Percentiles rank a stretch among this genome's conserved stretches.
These are phyloP conservation scores for Stereocaulon alpinum DNA, from an alignment of 495 filamentous ascomycete genomes.

Conservation along the genomic window DNA sequence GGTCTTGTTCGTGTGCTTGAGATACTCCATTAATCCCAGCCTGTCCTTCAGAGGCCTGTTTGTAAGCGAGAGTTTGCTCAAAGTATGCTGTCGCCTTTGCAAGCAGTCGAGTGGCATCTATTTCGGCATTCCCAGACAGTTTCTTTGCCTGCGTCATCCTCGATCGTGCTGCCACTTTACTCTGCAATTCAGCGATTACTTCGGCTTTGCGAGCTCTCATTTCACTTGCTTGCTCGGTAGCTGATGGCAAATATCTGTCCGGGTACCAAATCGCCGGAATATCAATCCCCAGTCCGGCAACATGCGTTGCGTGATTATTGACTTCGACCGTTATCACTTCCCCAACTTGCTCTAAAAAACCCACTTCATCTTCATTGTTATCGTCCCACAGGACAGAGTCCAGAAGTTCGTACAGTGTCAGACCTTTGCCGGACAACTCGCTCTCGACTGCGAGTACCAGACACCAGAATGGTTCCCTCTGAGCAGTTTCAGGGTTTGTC, in stretches of 20 bases:
- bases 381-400: conserved; percentile 57
- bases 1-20: background rate
- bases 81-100: conserved; percentile 11
- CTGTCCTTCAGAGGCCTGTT: conserved; percentile 23
- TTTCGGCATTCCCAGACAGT: background rate
- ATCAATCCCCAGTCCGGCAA: conserved; percentile 46
- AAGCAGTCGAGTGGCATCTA: conserved; percentile 14
- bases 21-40: background rate
- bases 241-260: conserved; percentile 62
- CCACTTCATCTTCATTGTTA: conserved; percentile 42
- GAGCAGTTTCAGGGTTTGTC: conserved; percentile 28
- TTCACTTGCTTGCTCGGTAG: conserved; percentile 43
- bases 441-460: conserved; percentile 34
- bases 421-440: conserved; percentile 30
- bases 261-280: conserved; percentile 65
- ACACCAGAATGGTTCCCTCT: conserved; percentile 32
- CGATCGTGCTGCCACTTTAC: conserved; percentile 29
- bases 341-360: conserved; percentile 45
- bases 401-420: conserved; percentile 63
- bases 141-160: conserved; percentile 19
- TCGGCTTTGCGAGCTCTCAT: conserved; percentile 34
- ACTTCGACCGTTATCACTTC: conserved; percentile 61
- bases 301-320: conserved; percentile 33
- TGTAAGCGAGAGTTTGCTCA: conserved; percentile 12
- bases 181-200: conserved; percentile 32